Conservation (phyloP, 192 early-diverging fungal species). For the Physocladia obscura region DNA sequence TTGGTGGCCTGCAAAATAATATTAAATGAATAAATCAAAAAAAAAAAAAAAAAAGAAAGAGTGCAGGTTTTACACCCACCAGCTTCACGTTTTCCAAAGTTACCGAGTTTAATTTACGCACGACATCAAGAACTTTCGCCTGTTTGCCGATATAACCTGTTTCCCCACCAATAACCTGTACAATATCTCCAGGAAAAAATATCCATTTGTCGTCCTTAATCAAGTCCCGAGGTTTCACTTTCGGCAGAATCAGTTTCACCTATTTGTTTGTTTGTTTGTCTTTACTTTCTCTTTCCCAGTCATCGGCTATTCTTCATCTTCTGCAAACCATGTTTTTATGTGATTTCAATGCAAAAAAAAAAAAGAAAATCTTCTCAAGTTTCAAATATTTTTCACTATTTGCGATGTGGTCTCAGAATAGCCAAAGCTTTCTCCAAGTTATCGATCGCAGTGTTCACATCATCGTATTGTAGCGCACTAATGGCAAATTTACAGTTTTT, state of each 20-base stretch:
- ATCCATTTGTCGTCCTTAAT: constrained; percentile 14
- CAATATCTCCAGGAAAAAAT: constrained; percentile 28
- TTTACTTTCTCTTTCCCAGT: no score
- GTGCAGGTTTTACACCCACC: constrained; percentile 33
- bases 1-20: constrained; percentile 42
- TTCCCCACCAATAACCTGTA: constrained; percentile 59
- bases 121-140: constrained; percentile 61
- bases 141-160: constrained; percentile 51
- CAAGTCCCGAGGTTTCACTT: constrained; percentile 14
- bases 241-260: constrained; percentile 21
- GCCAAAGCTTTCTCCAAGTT: constrained; percentile 48
- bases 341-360: no score
- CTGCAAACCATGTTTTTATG: no score
- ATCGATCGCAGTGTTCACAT: constrained; percentile 78
- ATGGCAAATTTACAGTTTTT: constrained; percentile 91
- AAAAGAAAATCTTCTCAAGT: no score
- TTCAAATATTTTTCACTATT: no score
- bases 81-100: constrained; percentile 60
- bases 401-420: constrained; percentile 19
- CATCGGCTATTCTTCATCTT: no score
- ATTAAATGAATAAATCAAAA: not conserved
- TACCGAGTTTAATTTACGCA: constrained; percentile 62
- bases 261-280: no score
- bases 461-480: constrained; percentile 92
- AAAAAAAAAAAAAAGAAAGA: not conserved